Conservation (phyloP, 495 filamentous ascomycete species). For the Paragyromitra xinjiangensis region DNA sequence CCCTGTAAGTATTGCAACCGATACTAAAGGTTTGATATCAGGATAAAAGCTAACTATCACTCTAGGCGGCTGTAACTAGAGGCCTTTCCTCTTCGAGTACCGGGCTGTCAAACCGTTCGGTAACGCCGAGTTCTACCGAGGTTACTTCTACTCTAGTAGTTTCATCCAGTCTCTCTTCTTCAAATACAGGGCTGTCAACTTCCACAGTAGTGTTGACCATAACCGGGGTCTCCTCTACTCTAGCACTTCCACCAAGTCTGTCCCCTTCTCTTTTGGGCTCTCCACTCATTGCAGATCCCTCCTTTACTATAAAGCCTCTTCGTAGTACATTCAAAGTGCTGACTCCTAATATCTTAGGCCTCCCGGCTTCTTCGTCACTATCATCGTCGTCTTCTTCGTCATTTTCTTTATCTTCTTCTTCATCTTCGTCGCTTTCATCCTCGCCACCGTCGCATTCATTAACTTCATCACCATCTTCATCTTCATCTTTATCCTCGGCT, state of each 20-base stretch:
- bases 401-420: background rate
- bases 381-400: background rate
- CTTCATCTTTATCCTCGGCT: background rate
- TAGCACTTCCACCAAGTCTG: constrained; percentile 29
- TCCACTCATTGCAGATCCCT: background rate
- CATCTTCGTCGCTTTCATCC: background rate
- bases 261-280: background rate
- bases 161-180: constrained; percentile 35
- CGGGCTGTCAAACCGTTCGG: constrained; percentile 3
- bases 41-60: constrained; percentile 6
- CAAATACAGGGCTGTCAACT: background rate
- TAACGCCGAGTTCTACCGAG: constrained; percentile 16
- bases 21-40: background rate
- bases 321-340: background rate
- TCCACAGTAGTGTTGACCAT: constrained; percentile 27
- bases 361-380: background rate
- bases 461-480: background rate
- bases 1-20: constrained; percentile 21
- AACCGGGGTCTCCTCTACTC: constrained; percentile 18
- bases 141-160: constrained; percentile 30
- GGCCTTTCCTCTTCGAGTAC: background rate
- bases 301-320: constrained; percentile 3
- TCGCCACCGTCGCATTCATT: background rate
- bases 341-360: constrained; percentile 13
- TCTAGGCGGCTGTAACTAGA: background rate